phyloP scores from a whole-genome alignment of 768 basidiomycete species.

The Hygrophoropsis aurantiaca region DNA sequence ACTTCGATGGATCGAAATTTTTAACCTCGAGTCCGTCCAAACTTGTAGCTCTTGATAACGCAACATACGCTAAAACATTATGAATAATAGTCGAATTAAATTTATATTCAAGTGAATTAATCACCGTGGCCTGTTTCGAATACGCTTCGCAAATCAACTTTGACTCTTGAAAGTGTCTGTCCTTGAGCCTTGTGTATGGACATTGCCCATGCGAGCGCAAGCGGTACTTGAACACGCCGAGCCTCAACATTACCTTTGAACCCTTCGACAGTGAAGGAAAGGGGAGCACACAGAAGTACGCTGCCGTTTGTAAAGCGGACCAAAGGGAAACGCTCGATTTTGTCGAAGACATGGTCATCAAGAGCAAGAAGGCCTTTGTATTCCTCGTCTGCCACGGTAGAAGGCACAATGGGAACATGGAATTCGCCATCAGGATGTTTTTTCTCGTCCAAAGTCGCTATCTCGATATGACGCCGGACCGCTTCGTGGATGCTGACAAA shows the following conservation, averaged over 20 bases:
- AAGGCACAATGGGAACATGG: background rate
- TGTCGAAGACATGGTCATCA: constrained; percentile 11
- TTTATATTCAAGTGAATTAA: background rate
- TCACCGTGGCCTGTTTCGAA: constrained; percentile 80
- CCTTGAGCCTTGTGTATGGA: constrained; percentile 98
- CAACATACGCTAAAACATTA: constrained; percentile 28
- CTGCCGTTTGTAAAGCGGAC: constrained; percentile 34
- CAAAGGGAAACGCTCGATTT: constrained; percentile 29
- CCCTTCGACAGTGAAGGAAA: constrained; percentile 34
- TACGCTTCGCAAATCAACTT: constrained; percentile 85
- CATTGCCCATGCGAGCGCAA: constrained; percentile 96
- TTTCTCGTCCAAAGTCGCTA: constrained; percentile 26
- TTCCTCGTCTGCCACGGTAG: background rate
- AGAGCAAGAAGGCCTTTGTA: constrained; percentile 16
- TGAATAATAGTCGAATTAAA: constrained; percentile 1
- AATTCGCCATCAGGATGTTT: constrained; percentile 3
- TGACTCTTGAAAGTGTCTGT: constrained; percentile 91
- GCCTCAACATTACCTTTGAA: constrained; percentile 34
- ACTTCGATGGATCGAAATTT: constrained; percentile 35
- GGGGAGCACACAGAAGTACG: constrained; percentile 29
- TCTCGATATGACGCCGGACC: constrained; percentile 16
- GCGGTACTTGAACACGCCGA: constrained; percentile 57
- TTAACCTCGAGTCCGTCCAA: constrained; percentile 41
- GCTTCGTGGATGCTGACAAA: constrained; percentile 33
- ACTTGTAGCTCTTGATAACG: constrained; percentile 39